Conservation (phyloP, 208 protist species). For the Acanthamoeba triangularis region DNA sequence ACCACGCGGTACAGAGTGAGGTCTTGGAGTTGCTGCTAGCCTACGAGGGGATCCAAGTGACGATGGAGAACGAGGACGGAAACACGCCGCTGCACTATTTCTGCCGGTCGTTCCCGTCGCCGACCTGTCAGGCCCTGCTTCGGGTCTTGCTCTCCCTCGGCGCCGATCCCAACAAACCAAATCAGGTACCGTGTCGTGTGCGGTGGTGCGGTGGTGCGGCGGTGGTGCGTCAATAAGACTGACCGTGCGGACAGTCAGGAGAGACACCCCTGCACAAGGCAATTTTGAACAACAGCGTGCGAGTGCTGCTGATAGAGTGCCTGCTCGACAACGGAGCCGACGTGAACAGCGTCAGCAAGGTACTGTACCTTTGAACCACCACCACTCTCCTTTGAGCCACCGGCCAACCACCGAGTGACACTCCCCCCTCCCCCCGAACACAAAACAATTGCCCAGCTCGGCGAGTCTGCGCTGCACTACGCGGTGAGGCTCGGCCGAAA, state of each 20-base stretch:
- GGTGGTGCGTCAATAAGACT: background rate
- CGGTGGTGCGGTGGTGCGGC: background rate
- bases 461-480: slow-evolving; percentile 63
- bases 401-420: background rate
- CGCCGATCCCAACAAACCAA: slow-evolving; percentile 82
- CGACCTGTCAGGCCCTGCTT: slow-evolving; percentile 79
- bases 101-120: slow-evolving; percentile 80
- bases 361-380: no score
- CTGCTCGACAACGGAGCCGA: slow-evolving; percentile 74
- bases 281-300: slow-evolving; percentile 82
- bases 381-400: background rate
- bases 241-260: slow-evolving; percentile 33
- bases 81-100: slow-evolving; percentile 86
- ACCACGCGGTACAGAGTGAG: background rate
- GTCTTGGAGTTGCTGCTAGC: slow-evolving; percentile 76
- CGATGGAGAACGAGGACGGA: slow-evolving; percentile 80
- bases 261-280: slow-evolving; percentile 86
- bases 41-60: slow-evolving; percentile 77
- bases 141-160: slow-evolving; percentile 77
- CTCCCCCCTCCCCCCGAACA: background rate
- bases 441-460: background rate
- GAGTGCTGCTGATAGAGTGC: slow-evolving; percentile 79
- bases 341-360: slow-evolving; percentile 62
- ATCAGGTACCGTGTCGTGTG: slow-evolving; percentile 52
- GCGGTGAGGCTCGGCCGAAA: slow-evolving; percentile 63